These are phyloP conservation scores for Sarocladium strictum DNA, from an alignment of 2,329 filamentous ascomycete species.

Conservation along the genomic window DNA sequence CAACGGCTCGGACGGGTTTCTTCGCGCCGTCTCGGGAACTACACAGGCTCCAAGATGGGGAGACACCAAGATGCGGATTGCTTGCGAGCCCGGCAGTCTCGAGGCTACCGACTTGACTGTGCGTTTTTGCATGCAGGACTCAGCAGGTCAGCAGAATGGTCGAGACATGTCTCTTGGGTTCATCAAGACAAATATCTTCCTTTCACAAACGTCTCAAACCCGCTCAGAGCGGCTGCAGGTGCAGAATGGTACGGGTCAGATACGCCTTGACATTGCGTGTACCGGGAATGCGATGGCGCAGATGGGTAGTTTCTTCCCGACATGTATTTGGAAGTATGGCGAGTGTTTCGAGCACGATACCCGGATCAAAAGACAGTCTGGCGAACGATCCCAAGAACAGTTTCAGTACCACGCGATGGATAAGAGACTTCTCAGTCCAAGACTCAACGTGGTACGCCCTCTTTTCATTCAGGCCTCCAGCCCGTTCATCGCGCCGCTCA, in stretches of 20 bases:
- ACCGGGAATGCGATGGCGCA: slow-evolving; percentile 86
- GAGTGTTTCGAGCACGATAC: slow-evolving; percentile 93
- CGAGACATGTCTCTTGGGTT: slow-evolving; percentile 96
- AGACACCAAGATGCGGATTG: slow-evolving; percentile 77
- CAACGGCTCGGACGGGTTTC: slow-evolving; percentile 97
- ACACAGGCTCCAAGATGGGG: slow-evolving; percentile 95
- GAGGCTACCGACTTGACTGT: slow-evolving; percentile 85
- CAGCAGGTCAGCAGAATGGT: slow-evolving; percentile 76
- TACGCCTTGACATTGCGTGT: slow-evolving; percentile 91
- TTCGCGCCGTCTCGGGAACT: slow-evolving; percentile 90
- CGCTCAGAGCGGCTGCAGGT: slow-evolving; percentile 88
- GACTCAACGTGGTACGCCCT: slow-evolving; percentile 92
- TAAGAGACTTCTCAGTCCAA: slow-evolving; percentile 97
- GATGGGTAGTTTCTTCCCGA: slow-evolving; percentile 92
- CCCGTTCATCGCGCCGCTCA: slow-evolving; percentile 96
- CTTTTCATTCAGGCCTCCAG: slow-evolving; percentile 99
- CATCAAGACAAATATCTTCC: slow-evolving; percentile 82
- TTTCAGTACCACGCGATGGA: slow-evolving; percentile 99
- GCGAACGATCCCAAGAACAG: slow-evolving; percentile 94
- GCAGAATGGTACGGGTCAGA: slow-evolving; percentile 79
- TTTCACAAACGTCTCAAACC: slow-evolving; percentile 52
- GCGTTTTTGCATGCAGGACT: slow-evolving; percentile 92
- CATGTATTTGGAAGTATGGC: slow-evolving; percentile 93
- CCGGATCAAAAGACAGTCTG: slow-evolving; percentile 91
- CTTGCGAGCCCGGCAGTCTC: slow-evolving; percentile 97